phyloP scores from a whole-genome alignment of 441 rosid species.

The Sinapis alba region DNA sequence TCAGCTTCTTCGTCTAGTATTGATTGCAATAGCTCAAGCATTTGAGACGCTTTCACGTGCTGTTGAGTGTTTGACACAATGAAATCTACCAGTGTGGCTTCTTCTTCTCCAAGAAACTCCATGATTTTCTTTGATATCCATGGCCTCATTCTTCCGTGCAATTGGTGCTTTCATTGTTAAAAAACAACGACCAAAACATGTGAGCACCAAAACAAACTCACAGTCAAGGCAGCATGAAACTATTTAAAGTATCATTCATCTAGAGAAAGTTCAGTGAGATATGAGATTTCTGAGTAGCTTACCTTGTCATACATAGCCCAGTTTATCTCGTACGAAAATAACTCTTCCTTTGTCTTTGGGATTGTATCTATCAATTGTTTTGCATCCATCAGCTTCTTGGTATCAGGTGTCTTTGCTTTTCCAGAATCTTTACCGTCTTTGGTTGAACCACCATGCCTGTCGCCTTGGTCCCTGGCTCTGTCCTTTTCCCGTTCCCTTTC shows the following conservation, averaged over 20 bases:
- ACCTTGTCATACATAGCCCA: slow-evolving; percentile 95
- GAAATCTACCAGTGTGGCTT: slow-evolving; percentile 85
- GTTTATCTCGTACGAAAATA: slow-evolving; percentile 88
- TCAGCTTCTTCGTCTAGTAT: slow-evolving; percentile 97
- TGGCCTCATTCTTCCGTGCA: slow-evolving; percentile 97
- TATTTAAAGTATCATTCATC: neutral
- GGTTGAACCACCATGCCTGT: slow-evolving; percentile 46
- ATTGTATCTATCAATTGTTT: slow-evolving; percentile 98
- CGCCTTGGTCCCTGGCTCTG: slow-evolving; percentile 66
- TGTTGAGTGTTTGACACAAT: slow-evolving; percentile 83
- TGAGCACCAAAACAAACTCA: slow-evolving; percentile 26
- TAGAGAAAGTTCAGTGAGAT: neutral
- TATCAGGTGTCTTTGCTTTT: slow-evolving; percentile 72
- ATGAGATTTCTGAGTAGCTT: too few species aligned
- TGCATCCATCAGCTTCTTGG: slow-evolving; percentile 88
- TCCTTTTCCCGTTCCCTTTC: slow-evolving; percentile 47
- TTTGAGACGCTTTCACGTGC: slow-evolving; percentile 86
- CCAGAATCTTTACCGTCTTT: slow-evolving; percentile 44
- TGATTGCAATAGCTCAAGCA: slow-evolving; percentile 89
- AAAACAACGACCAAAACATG: slow-evolving; percentile 3
- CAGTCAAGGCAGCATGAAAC: neutral
- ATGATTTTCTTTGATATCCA: slow-evolving; percentile 98
- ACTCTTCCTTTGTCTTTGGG: slow-evolving; percentile 96
- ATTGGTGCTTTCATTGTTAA: slow-evolving; percentile 59
- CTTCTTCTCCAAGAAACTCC: slow-evolving; percentile 98